These are phyloP conservation scores for Pleurotus giganteus DNA, from an alignment of 768 basidiomycete species.

Conservation along the genomic window DNA sequence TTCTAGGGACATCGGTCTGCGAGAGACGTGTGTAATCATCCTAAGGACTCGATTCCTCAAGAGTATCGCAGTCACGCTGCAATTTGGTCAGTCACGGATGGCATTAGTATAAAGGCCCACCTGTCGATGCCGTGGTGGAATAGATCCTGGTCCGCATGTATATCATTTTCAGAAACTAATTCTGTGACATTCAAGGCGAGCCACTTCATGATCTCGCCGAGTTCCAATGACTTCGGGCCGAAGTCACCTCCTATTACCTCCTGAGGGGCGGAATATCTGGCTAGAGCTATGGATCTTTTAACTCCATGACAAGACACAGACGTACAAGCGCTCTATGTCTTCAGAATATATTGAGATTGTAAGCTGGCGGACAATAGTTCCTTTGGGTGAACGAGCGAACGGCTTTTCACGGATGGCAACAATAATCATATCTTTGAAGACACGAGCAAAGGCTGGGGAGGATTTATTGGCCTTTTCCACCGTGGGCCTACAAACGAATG, in stretches of 20 bases:
- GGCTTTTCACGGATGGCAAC: conserved; percentile 25
- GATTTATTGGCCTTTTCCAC: conserved; percentile 43
- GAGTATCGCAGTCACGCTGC: not conserved
- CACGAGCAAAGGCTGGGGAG: conserved; percentile 38
- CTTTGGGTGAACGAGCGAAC: not conserved
- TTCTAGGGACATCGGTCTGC: not conserved
- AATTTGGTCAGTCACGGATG: too few relatives aligned
- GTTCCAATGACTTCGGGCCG: not conserved
- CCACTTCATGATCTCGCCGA: not conserved
- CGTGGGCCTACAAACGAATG: conserved; percentile 27
- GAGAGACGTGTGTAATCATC: not conserved
- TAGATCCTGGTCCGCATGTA: not conserved
- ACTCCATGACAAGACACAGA: too few relatives aligned
- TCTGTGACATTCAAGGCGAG: too few relatives aligned
- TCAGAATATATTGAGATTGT: not conserved
- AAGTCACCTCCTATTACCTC: not conserved
- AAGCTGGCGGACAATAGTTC: not conserved
- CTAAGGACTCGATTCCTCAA: not conserved
- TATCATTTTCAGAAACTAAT: not conserved
- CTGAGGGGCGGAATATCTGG: not conserved
- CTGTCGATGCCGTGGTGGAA: not conserved
- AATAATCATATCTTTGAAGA: conserved; percentile 54
- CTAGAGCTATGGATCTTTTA: not conserved
- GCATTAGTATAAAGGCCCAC: not conserved
- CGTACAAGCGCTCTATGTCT: not conserved